A percentile compares a stretch with the other conserved stretches of the same genome.
These are phyloP conservation scores for Pichia occidentalis DNA, from an alignment of 805 yeast genomes.

Conservation along the genomic window DNA sequence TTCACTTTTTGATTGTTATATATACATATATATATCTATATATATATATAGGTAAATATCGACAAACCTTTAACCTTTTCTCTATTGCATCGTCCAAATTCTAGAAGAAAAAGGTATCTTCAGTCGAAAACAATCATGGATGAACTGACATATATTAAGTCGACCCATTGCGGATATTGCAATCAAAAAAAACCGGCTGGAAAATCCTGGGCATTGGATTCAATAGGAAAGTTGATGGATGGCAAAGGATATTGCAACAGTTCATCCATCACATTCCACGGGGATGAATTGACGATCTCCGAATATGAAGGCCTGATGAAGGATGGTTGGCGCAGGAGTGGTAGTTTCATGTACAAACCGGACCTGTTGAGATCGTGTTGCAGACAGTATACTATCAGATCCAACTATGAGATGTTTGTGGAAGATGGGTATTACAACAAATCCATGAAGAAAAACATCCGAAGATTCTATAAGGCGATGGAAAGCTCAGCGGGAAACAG, in stretches of 20 bases:
- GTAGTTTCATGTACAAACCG: conserved; percentile 48
- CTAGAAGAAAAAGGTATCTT: not conserved
- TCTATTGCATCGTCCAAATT: not conserved
- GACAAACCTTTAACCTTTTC: not conserved
- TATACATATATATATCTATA: too few species aligned
- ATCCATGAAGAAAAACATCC: conserved; percentile 60
- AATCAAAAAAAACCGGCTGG: conserved; percentile 27
- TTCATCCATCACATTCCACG: conserved; percentile 21
- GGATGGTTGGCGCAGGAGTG: conserved; percentile 75
- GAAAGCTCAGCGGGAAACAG: conserved; percentile 10
- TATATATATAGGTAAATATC: not conserved
- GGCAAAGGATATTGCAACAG: conserved; percentile 21
- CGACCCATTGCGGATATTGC: conserved; percentile 70
- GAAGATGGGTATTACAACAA: conserved; percentile 36
- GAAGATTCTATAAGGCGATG: conserved; percentile 46
- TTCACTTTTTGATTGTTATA: too few species aligned
- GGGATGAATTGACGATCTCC: conserved; percentile 29
- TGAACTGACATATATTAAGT: conserved; percentile 29
- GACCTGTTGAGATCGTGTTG: conserved; percentile 74
- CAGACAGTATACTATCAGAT: conserved; percentile 69
- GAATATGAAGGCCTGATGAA: conserved; percentile 64
- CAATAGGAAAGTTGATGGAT: conserved; percentile 9
- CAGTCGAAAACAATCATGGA: not conserved
- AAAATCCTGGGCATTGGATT: conserved; percentile 27
- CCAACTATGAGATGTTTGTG: conserved; percentile 39